Percentiles rank a stretch among this genome's conserved stretches.
These are phyloP conservation scores for Asclepias syriaca DNA, from an alignment of 257 asterid genomes.

Conservation along the genomic window DNA sequence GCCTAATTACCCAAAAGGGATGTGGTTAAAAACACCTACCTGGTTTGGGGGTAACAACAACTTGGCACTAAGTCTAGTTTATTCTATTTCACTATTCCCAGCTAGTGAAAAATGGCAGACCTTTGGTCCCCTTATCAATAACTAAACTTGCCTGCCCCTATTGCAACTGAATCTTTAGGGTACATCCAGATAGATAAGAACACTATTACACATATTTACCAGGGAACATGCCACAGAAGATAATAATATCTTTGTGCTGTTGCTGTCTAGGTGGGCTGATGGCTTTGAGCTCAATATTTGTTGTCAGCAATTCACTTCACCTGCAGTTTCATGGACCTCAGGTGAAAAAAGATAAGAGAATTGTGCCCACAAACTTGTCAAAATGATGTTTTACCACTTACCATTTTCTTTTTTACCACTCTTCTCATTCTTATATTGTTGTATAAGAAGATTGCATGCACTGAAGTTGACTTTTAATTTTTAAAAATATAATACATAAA, in stretches of 20 bases:
- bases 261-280: slow-evolving; percentile 73
- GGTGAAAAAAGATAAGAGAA: slow-evolving; percentile 33
- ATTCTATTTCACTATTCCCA: neutral
- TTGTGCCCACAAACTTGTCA: slow-evolving; percentile 15
- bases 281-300: slow-evolving; percentile 93
- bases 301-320: slow-evolving; percentile 79
- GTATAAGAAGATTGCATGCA: slow-evolving; percentile 2
- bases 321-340: slow-evolving; percentile 64
- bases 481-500: too few species aligned
- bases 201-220: neutral
- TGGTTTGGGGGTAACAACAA: neutral
- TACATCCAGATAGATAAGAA: neutral
- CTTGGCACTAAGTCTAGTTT: neutral
- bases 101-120: neutral
- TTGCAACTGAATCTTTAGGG: neutral
- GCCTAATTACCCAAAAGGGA: neutral
- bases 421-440: neutral
- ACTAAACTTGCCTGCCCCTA: neutral
- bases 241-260: neutral
- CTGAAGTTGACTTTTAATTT: neutral
- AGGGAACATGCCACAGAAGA: neutral
- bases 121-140: neutral
- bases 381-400: slow-evolving; percentile 8
- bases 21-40: neutral
- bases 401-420: neutral